These are phyloP conservation scores for Phaffia australis DNA, from an alignment of 768 basidiomycete genomes.

Conservation along the genomic window DNA sequence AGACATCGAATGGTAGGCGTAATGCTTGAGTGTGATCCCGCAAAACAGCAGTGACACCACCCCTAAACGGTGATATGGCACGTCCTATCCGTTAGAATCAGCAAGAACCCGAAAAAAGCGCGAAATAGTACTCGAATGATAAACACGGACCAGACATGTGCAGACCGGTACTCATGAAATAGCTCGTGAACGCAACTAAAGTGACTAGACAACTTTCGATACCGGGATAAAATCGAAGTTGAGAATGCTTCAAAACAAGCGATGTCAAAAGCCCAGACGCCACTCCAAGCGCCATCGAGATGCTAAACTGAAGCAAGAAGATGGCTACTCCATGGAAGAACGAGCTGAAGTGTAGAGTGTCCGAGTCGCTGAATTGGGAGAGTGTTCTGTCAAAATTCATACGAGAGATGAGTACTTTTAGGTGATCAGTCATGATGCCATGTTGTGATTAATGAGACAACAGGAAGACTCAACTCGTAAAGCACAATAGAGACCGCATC, in stretches of 20 bases:
- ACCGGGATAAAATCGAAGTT: conserved; percentile 62
- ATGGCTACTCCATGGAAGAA: conserved; percentile 96
- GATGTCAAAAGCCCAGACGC: conserved; percentile 82
- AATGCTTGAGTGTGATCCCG: conserved; percentile 97
- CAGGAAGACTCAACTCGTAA: conserved; percentile 69
- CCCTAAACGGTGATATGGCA: conserved; percentile 40
- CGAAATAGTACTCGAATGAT: neutral
- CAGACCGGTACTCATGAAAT: conserved; percentile 96
- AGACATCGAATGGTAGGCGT: conserved; percentile 99
- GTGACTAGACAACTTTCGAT: conserved; percentile 96
- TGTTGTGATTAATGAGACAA: neutral
- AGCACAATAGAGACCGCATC: conserved; percentile 99
- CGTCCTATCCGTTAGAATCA: conserved; percentile 30
- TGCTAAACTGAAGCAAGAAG: conserved; percentile 87
- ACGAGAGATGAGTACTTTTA: neutral
- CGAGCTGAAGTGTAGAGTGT: conserved; percentile 66
- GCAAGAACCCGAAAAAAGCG: neutral
- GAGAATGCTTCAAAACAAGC: conserved; percentile 86
- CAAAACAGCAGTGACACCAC: conserved; percentile 97
- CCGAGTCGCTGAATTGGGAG: conserved; percentile 78
- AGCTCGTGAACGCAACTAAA: conserved; percentile 87
- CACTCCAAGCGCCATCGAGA: conserved; percentile 89
- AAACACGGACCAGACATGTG: conserved; percentile 51
- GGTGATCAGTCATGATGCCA: neutral
- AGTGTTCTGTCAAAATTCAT: conserved; percentile 53